Percentiles rank a stretch among this genome's conserved stretches.
phyloP scores from a whole-genome alignment of 1,139 yeast genomes.

The Geotrichum carabidarum region DNA sequence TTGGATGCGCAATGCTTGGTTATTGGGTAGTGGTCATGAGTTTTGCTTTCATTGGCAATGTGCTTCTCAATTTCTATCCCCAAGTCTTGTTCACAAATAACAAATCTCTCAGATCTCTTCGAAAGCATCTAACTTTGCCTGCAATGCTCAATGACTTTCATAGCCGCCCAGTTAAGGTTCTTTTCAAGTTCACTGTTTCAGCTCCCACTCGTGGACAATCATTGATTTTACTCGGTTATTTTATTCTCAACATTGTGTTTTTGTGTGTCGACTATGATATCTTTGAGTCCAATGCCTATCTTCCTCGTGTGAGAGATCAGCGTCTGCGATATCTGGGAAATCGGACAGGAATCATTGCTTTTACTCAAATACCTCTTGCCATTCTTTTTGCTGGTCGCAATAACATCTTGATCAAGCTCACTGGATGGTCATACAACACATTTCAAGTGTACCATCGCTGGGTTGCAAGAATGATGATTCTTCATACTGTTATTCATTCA shows the following conservation, averaged over 20 bases:
- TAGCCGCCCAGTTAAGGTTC: conserved; percentile 28
- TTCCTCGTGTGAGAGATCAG: conserved; percentile 29
- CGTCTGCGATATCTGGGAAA: conserved; percentile 46
- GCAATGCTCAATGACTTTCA: conserved; percentile 33
- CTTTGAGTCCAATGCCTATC: conserved; percentile 25
- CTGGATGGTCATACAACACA: conserved; percentile 62
- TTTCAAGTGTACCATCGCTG: conserved; percentile 61
- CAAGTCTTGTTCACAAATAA: conserved; percentile 19
- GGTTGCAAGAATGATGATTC: conserved; percentile 51
- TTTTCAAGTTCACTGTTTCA: conserved; percentile 23
- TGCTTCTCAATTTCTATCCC: conserved; percentile 22
- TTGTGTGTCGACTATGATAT: conserved; percentile 23
- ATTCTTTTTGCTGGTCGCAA: conserved; percentile 59
- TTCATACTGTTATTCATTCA: conserved; percentile 44
- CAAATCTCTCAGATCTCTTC: conserved; percentile 23
- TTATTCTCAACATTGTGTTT: conserved; percentile 28
- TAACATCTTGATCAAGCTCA: conserved; percentile 51
- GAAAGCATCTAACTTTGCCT: conserved; percentile 34
- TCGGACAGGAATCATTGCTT: conserved; percentile 57
- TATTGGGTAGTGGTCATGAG: conserved; percentile 28
- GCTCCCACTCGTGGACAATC: conserved; percentile 36
- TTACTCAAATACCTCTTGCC: conserved; percentile 51
- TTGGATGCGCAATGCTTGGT: conserved; percentile 27
- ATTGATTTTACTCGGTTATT: conserved; percentile 29
- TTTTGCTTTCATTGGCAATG: conserved; percentile 23